Conservation (phyloP, 78 protist species). For the Guillardia theta region DNA sequence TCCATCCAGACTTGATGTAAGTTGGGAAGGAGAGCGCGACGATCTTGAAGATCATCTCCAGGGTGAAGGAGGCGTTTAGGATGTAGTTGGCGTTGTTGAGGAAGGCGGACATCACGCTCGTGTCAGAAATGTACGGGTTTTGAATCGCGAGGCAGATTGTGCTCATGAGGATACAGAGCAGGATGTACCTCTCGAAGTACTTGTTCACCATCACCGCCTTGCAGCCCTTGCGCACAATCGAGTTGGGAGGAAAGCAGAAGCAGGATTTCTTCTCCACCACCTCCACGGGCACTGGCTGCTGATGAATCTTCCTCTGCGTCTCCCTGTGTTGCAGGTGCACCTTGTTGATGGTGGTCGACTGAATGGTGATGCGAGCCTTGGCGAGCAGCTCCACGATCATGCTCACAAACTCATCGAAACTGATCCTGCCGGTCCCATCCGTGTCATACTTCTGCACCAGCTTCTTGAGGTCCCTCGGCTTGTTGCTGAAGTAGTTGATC, state of each 20-base stretch:
- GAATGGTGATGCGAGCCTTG: no score
- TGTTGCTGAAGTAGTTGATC: no score
- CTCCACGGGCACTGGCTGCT: no score
- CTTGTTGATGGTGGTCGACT: no score
- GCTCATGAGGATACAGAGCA: background rate
- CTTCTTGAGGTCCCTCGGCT: background rate
- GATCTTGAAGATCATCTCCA: background rate
- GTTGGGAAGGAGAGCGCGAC: background rate
- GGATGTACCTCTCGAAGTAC: background rate
- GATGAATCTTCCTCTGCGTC: no score
- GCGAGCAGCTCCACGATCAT: background rate
- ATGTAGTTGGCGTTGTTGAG: background rate
- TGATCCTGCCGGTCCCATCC: background rate
- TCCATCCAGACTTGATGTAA: conserved; percentile 9
- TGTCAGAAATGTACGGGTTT: background rate
- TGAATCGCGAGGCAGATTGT: background rate
- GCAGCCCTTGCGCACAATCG: no score
- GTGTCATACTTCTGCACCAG: background rate
- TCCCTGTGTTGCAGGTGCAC: no score
- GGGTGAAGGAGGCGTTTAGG: background rate
- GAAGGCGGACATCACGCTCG: background rate
- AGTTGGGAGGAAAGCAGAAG: no score
- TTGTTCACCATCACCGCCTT: background rate
- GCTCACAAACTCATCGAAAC: background rate
- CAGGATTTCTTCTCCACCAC: no score